phyloP scores from a whole-genome alignment of 352 stramenopile species.

The Globisporangium echinulatum region DNA sequence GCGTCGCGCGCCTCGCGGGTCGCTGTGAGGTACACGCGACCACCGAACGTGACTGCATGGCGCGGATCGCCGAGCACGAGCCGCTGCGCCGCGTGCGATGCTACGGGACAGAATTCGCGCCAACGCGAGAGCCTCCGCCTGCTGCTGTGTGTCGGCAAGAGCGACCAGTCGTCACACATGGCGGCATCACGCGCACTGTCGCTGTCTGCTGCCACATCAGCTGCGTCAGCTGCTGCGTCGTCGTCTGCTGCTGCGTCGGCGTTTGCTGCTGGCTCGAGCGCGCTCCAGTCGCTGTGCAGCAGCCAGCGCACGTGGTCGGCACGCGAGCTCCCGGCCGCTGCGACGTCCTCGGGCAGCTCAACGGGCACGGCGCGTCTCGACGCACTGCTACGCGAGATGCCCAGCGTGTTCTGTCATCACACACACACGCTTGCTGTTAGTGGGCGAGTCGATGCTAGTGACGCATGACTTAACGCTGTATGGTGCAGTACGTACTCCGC shows the following conservation, averaged over 20 bases:
- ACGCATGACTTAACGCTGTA: background rate
- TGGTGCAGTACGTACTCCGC: slow-evolving; percentile 29
- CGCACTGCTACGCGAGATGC: slow-evolving; percentile 31
- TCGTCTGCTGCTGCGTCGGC: background rate
- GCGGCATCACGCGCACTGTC: background rate
- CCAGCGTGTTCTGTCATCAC: slow-evolving; percentile 28
- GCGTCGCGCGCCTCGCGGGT: slow-evolving; percentile 20
- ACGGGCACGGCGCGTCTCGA: slow-evolving; percentile 30
- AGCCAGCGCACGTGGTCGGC: slow-evolving; percentile 57
- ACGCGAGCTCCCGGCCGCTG: slow-evolving; percentile 13
- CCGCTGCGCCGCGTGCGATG: slow-evolving; percentile 17
- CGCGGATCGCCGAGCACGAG: slow-evolving; percentile 30
- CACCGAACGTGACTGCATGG: slow-evolving; percentile 35
- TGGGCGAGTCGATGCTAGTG: too few relatives aligned
- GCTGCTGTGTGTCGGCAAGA: slow-evolving; percentile 1
- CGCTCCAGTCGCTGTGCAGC: slow-evolving; percentile 49
- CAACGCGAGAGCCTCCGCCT: slow-evolving; percentile 36
- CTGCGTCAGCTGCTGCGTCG: background rate
- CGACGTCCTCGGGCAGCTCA: slow-evolving; percentile 34
- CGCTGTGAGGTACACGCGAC: slow-evolving; percentile 48
- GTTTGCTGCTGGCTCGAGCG: slow-evolving; percentile 7
- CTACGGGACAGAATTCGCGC: slow-evolving; percentile 59
- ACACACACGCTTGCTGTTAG: background rate
- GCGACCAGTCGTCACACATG: background rate
- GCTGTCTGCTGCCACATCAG: background rate